A percentile compares a stretch with the other conserved stretches of the same genome.
Conservation (phyloP, 2,329 filamentous ascomycete genomes). For the Colletotrichum costaricense region DNA sequence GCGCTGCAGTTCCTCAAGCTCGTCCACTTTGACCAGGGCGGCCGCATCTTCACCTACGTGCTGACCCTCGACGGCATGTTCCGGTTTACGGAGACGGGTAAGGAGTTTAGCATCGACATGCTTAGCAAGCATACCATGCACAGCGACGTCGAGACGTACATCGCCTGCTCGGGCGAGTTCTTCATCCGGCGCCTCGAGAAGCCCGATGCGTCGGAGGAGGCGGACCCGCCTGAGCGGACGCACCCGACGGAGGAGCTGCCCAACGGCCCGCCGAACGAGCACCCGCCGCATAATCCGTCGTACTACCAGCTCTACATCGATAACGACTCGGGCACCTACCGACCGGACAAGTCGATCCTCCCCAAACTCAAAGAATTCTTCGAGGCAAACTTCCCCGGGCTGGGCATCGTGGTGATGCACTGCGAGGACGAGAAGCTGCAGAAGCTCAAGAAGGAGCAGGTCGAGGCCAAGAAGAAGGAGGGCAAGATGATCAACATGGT, state of each 20-base stretch:
- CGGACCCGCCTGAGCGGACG: slow-evolving; percentile 56
- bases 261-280: slow-evolving; percentile 56
- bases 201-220: slow-evolving; percentile 55
- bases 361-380: slow-evolving; percentile 79
- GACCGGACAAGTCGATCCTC: slow-evolving; percentile 82
- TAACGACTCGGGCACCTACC: slow-evolving; percentile 94
- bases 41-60: slow-evolving; percentile 91
- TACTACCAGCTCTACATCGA: slow-evolving; percentile 92
- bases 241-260: slow-evolving; percentile 63
- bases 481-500: slow-evolving; percentile 64
- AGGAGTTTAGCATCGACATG: slow-evolving; percentile 94
- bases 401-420: slow-evolving; percentile 79
- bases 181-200: slow-evolving; percentile 79
- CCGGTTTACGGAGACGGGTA: slow-evolving; percentile 94
- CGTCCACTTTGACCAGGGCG: slow-evolving; percentile 86
- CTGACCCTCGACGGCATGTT: slow-evolving; percentile 87
- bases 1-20: slow-evolving; percentile 86
- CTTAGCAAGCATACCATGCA: slow-evolving; percentile 98
- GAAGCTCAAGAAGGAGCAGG: slow-evolving; percentile 81
- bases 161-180: slow-evolving; percentile 94
- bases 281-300: slow-evolving; percentile 58
- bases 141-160: slow-evolving; percentile 89
- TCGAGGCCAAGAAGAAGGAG: slow-evolving; percentile 76
- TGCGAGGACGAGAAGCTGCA: slow-evolving; percentile 82
- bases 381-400: slow-evolving; percentile 77